Percentiles rank a stretch among this genome's conserved stretches.
Evolutionary conservation across 2,329 filamentous ascomycete genomes (phyloP).

Genomic region (Monosporascus sp.): DNA sequence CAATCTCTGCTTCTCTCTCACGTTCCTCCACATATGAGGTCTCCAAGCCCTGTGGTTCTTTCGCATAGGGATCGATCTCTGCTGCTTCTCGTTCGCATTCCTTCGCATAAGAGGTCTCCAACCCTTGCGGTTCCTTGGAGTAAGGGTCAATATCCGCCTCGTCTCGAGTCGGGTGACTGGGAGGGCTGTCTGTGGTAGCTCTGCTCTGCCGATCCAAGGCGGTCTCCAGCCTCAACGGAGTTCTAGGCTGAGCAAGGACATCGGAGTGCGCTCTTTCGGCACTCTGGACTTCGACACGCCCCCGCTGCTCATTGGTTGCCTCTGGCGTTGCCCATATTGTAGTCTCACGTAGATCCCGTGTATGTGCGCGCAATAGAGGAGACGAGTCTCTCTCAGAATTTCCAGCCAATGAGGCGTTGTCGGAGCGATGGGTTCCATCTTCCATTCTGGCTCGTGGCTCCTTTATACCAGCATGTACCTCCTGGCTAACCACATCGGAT

Average conservation of each 20-base stretch:
- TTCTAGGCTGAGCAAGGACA: slow-evolving; percentile 14
- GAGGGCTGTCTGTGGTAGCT: slow-evolving; percentile 11
- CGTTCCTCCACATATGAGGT: slow-evolving; percentile 40
- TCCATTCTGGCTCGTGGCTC: slow-evolving; percentile 14
- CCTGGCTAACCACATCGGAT: slow-evolving; percentile 24
- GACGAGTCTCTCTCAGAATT: too few species aligned
- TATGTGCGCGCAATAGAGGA: too few species aligned
- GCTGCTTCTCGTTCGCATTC: slow-evolving; percentile 25
- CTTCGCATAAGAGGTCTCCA: slow-evolving; percentile 42
- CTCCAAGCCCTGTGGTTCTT: slow-evolving; percentile 42
- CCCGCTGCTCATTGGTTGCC: too few species aligned
- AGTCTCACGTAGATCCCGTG: too few species aligned
- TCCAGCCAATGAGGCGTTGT: too few species aligned
- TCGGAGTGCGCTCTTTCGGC: slow-evolving; percentile 20
- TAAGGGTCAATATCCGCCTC: slow-evolving; percentile 31
- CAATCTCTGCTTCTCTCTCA: slow-evolving; percentile 17
- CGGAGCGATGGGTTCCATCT: slow-evolving; percentile 9
- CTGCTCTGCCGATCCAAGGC: slow-evolving; percentile 23
- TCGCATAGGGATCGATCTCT: slow-evolving; percentile 36
- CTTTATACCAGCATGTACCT: slow-evolving; percentile 20
- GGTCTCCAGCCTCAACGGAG: slow-evolving; percentile 19
- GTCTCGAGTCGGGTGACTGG: slow-evolving; percentile 4
- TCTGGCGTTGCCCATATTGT: too few species aligned
- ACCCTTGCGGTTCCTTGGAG: slow-evolving; percentile 40
- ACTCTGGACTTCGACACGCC: slow-evolving; percentile 5